Conservation (phyloP, 2,329 filamentous ascomycete genomes). For the Davidsoniella australis region DNA sequence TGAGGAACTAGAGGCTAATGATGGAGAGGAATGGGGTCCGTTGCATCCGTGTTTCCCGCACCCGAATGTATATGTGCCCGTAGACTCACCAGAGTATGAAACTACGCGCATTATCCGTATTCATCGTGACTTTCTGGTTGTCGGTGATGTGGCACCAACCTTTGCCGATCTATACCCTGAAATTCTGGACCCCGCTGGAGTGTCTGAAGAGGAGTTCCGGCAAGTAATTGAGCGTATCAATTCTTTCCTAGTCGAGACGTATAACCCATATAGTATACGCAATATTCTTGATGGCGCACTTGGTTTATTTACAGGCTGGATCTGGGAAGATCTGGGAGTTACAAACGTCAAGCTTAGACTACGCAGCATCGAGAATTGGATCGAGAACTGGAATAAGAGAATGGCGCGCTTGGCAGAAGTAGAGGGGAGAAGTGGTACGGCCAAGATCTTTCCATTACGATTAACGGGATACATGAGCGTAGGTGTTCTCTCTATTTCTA, state of each 20-base stretch:
- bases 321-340: constrained; percentile 82
- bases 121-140: constrained; percentile 75
- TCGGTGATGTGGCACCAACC: constrained; percentile 77
- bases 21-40: constrained; percentile 76
- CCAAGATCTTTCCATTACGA: constrained; percentile 61
- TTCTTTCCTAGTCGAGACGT: constrained; percentile 54
- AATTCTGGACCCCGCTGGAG: constrained; percentile 68
- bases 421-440: constrained; percentile 35
- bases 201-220: constrained; percentile 77
- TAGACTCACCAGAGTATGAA: constrained; percentile 54
- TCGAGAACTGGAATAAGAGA: constrained; percentile 72
- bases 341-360: constrained; percentile 59
- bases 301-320: constrained; percentile 73
- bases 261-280: constrained; percentile 58
- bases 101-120: constrained; percentile 83
- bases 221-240: constrained; percentile 70
- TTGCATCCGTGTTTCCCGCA: constrained; percentile 91
- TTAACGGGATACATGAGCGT: constrained; percentile 78
- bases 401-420: constrained; percentile 38
- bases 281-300: constrained; percentile 68
- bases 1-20: constrained; percentile 45
- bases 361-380: constrained; percentile 55
- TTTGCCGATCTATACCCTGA: constrained; percentile 95
- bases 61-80: constrained; percentile 74
- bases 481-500: constrained; percentile 23